Percentiles rank a stretch among this genome's conserved stretches.
Conservation (phyloP, 768 basidiomycete genomes). For the Serendipita sp. region DNA sequence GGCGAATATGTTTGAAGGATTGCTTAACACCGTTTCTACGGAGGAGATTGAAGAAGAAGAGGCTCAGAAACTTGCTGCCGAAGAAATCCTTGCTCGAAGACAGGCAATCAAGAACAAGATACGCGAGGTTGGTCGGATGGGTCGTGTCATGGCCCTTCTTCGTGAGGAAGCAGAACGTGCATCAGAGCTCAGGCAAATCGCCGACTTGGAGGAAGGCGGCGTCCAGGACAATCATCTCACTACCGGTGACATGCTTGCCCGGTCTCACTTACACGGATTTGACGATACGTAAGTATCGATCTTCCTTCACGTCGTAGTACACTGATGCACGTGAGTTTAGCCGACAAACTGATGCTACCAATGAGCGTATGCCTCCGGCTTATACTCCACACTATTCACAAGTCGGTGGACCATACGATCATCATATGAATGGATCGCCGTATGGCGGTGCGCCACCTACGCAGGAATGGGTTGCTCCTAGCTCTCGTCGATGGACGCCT, state of each 20-base stretch:
- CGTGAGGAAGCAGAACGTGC: constrained; percentile 15
- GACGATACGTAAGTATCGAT: constrained; percentile 26
- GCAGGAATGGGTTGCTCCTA: not conserved
- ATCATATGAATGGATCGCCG: not conserved
- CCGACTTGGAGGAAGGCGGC: constrained; percentile 18
- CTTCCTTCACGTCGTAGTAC: not conserved
- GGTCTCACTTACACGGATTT: constrained; percentile 30
- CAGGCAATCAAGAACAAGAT: constrained; percentile 37
- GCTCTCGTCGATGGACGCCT: not conserved
- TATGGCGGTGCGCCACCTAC: not conserved
- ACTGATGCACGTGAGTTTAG: constrained; percentile 12
- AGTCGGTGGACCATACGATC: not conserved
- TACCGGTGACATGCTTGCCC: constrained; percentile 31
- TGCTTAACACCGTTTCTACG: constrained; percentile 4
- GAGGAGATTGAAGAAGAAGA: constrained; percentile 23
- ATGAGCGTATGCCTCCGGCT: constrained; percentile 33
- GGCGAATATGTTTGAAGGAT: constrained; percentile 4
- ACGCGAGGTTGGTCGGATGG: constrained; percentile 33
- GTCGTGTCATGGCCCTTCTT: constrained; percentile 30
- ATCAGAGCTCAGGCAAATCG: constrained; percentile 7
- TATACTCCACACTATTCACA: not conserved
- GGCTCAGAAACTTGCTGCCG: constrained; percentile 8
- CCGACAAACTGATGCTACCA: constrained; percentile 32
- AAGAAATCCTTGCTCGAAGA: constrained; percentile 22
- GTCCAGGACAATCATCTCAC: constrained; percentile 21